A percentile compares a stretch with the other conserved stretches of the same genome.
phyloP scores from a whole-genome alignment of 2,329 filamentous ascomycete genomes.

The Monosporascus cannonballus region DNA sequence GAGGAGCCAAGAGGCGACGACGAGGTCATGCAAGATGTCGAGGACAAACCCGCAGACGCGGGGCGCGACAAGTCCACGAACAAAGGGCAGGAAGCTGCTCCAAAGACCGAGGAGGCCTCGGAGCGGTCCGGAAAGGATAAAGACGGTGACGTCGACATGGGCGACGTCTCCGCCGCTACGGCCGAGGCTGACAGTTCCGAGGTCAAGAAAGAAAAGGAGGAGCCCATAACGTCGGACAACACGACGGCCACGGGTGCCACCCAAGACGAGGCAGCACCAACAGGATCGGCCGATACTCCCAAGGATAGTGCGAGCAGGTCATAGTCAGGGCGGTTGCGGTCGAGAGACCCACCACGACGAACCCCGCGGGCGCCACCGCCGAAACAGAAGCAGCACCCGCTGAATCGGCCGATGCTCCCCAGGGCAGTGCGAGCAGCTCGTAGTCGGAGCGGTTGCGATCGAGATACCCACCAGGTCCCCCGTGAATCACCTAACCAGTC shows the following conservation, averaged over 20 bases:
- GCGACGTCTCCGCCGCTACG: constrained; percentile 26
- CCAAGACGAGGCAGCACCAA: constrained; percentile 2
- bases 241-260: constrained; percentile 15
- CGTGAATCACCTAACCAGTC: neutral
- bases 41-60: constrained; percentile 9
- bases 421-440: neutral
- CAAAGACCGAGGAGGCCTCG: constrained; percentile 7
- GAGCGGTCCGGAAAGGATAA: constrained; percentile 32
- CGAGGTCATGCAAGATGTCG: constrained; percentile 20
- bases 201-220: constrained; percentile 34
- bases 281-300: neutral
- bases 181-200: constrained; percentile 16
- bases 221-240: constrained; percentile 26
- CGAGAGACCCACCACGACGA: constrained; percentile 15
- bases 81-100: constrained; percentile 15
- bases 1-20: constrained; percentile 14
- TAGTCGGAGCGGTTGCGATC: neutral
- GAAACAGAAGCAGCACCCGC: constrained; percentile 2
- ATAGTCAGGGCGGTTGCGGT: neutral
- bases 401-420: neutral
- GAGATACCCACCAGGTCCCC: neutral
- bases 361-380: constrained; percentile 9
- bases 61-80: constrained; percentile 15
- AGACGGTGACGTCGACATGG: constrained; percentile 49
- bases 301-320: neutral